Evolutionary conservation across 2,329 filamentous ascomycete species (phyloP), one percentile per base, ranked within the genome.

Genomic region (Neobulgaria alba): DNA sequence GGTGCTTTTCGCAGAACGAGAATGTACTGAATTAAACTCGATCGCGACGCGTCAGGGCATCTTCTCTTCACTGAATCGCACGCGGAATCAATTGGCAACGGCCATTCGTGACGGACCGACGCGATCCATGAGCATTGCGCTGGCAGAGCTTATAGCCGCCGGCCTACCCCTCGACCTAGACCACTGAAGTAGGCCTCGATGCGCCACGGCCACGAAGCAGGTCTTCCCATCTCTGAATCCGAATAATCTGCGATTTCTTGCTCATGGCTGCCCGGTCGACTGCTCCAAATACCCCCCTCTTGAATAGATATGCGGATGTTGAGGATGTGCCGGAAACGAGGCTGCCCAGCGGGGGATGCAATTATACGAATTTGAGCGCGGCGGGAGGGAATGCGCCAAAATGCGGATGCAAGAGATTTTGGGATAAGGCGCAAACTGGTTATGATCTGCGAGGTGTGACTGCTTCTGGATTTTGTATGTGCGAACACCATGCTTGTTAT

Each of bases 401-500:
- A 20, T 76, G 72, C 58, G 71, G 71, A 33, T 76, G 72, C 57
- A 62, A 63, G 43, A 65, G 70, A 38, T 76, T 75, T 51, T 75
- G 69, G 67, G 54, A 56, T 47, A 59, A 66, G 65, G 56, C 59
- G 37, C 17, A 36, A 19, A 42, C 19, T 31, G 37, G 23, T 31
- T 21, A 15, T 39, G 33, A 14, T 29, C 33, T 34, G 34, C 38
- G 30, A 31, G 39, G 36, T 36, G 26, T 10, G 20, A 19, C 31
- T 18, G 33, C 42, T 40, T 46, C 50, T 14, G 57, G 47, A 15
- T 49, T 53, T 17, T 76, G 72, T 57, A 66, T 69, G 41, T 76
- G 72, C 50, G 68, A 68, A 30, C 72, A 76, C 55, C 72, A 76
- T 63, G 71, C 71, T 5, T 75, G 72, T 56, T 75, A 69, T 53